Evolutionary conservation across 1,284 basidiomycete species (phyloP), one percentile per base, ranked within the genome.

Genomic region (Cutaneotrichosporon sp.): DNA sequence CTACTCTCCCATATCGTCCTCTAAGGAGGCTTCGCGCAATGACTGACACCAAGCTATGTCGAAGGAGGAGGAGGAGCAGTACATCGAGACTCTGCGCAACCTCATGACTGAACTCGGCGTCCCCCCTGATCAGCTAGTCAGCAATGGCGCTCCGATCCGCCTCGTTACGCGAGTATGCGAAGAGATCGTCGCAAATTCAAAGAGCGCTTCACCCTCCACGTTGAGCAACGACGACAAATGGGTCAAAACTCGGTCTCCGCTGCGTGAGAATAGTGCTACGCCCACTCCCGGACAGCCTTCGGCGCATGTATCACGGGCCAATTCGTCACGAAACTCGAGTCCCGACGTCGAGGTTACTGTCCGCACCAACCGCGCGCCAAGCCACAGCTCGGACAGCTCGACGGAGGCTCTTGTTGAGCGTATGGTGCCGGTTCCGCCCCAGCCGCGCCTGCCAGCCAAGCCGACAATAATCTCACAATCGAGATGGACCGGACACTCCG

Each of bases 151-250:
- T 0, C 60, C 64, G 1, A 26, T 56, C 11, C 53, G 60, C 50
- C 60, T 63, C 38, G 68, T 72, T 25, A 61, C 55, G 14, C 54
- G 54, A 1, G 68, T 67, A 0, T 71, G 68, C 37, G 47, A 68
- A 42, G 67, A 70, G 45, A 68, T 71, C 20, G 65, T 72, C 3
- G 55, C 64, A 3, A 59, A 61, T 2, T 55, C 55, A 12, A 55
- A 61, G 25, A 52, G 14, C 56, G 63, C 8, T 46, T 55, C 33
- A 50, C 46, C 4, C 38, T 62, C n/a, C 64, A 61, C 34, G 46
- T 8, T 61, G 60, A 29, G 53, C 58, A 22, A 54, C 55, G 34
- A 48, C 47, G 42, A 41, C 5, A 27, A n/a, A 9, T 32, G 47
- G 33, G 24, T 22, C 11, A 29, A 19, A 20, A 22, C 35, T 20